These are phyloP conservation scores for Hypericum androsaemum DNA, from an alignment of 345 rosid genomes.

Conservation along the genomic window DNA sequence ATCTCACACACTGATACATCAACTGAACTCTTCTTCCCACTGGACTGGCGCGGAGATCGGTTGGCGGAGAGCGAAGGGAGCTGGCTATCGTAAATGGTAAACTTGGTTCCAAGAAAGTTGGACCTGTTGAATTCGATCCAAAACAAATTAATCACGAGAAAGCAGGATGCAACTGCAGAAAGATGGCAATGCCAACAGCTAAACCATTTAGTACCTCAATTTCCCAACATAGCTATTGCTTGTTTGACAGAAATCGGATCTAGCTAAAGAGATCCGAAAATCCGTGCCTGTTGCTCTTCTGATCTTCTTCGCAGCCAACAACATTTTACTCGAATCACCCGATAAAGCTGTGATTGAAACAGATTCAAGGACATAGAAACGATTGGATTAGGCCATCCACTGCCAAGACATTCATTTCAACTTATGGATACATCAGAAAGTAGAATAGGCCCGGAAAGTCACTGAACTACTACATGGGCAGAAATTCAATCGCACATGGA, in stretches of 20 bases:
- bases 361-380: background rate
- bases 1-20: slow-evolving; percentile 37
- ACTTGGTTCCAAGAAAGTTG: slow-evolving; percentile 85
- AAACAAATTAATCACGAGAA: slow-evolving; percentile 9
- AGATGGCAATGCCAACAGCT: background rate
- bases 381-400: background rate
- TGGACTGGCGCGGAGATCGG: slow-evolving; percentile 20
- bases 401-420: too few species aligned
- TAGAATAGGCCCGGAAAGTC: too few species aligned
- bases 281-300: slow-evolving; percentile 59
- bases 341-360: slow-evolving; percentile 42
- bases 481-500: too few species aligned
- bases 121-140: slow-evolving; percentile 40
- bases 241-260: slow-evolving; percentile 52
- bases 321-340: slow-evolving; percentile 61
- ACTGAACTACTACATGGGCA: too few species aligned
- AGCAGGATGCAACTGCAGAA: slow-evolving; percentile 4
- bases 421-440: too few species aligned
- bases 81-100: slow-evolving; percentile 58
- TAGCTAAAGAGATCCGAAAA: slow-evolving; percentile 60
- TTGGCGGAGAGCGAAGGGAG: slow-evolving; percentile 30
- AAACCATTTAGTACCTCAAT: slow-evolving; percentile 40
- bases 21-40: slow-evolving; percentile 27
- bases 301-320: slow-evolving; percentile 76
- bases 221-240: slow-evolving; percentile 59